Conservation (phyloP, 2,329 filamentous ascomycete species). For the Alternaria ethzedia region DNA sequence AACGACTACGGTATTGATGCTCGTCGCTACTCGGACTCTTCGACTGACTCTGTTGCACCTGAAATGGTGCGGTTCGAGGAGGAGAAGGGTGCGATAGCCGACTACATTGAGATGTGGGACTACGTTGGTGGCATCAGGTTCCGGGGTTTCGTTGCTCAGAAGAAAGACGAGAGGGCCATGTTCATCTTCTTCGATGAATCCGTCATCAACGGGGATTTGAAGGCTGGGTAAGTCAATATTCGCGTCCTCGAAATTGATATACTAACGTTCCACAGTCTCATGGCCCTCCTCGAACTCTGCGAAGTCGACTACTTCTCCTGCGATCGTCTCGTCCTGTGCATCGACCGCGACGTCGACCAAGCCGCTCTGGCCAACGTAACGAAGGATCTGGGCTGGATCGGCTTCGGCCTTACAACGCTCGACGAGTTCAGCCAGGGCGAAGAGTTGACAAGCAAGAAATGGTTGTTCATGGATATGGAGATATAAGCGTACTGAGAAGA, state of each 20-base stretch:
- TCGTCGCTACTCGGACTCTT: conserved; percentile 25
- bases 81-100: conserved; percentile 53
- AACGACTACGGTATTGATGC: conserved; percentile 41
- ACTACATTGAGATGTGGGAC: conserved; percentile 83
- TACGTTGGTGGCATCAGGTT: conserved; percentile 85
- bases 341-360: conserved; percentile 72
- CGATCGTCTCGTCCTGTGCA: conserved; percentile 77
- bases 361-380: conserved; percentile 71
- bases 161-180: conserved; percentile 73
- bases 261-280: conserved; percentile 56
- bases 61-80: conserved; percentile 26
- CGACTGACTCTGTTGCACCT: conserved; percentile 43
- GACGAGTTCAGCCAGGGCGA: conserved; percentile 71
- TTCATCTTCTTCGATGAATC: conserved; percentile 87
- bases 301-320: conserved; percentile 74
- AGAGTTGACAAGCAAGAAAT: conserved; percentile 72
- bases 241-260: background rate
- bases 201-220: conserved; percentile 77
- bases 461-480: conserved; percentile 91
- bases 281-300: conserved; percentile 89
- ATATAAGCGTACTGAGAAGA: conserved; percentile 55
- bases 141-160: conserved; percentile 80
- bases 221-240: conserved; percentile 74
- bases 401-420: conserved; percentile 82
- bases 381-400: conserved; percentile 90